A percentile compares a stretch with the other conserved stretches of the same genome.
These are phyloP conservation scores for Zhuliangozyma blackwelliae DNA, from an alignment of 1,139 yeast genomes.

Conservation along the genomic window DNA sequence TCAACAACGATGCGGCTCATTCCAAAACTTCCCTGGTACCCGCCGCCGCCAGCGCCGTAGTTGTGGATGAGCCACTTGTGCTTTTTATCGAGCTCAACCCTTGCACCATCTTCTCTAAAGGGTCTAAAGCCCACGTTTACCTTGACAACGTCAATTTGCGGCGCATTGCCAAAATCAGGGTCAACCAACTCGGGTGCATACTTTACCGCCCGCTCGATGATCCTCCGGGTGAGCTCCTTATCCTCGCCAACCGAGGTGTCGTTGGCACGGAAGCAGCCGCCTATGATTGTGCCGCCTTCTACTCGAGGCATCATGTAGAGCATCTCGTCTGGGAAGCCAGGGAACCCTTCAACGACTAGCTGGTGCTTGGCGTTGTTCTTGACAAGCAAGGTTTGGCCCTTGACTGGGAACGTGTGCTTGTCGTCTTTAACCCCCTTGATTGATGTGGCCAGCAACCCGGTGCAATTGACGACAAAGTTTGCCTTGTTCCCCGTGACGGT, in stretches of 20 bases:
- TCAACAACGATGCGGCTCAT: slow-evolving; percentile 26
- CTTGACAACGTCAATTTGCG: slow-evolving; percentile 33
- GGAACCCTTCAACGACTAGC: slow-evolving; percentile 27
- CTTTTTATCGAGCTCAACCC: slow-evolving; percentile 34
- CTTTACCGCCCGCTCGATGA: slow-evolving; percentile 35
- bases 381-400: slow-evolving; percentile 38
- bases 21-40: slow-evolving; percentile 50
- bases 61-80: slow-evolving; percentile 40
- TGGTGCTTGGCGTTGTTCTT: slow-evolving; percentile 30
- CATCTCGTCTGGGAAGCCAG: slow-evolving; percentile 30
- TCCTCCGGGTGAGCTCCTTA: slow-evolving; percentile 31
- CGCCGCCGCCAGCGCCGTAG: slow-evolving; percentile 54
- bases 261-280: slow-evolving; percentile 40
- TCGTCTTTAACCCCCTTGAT: slow-evolving; percentile 31
- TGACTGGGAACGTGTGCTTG: slow-evolving; percentile 24
- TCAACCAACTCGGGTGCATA: slow-evolving; percentile 42
- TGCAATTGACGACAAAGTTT: slow-evolving; percentile 41
- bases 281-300: slow-evolving; percentile 53
- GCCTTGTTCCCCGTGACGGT: slow-evolving; percentile 21
- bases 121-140: slow-evolving; percentile 50
- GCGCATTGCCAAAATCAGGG: slow-evolving; percentile 25
- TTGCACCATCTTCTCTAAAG: slow-evolving; percentile 39
- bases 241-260: slow-evolving; percentile 26
- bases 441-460: slow-evolving; percentile 36
- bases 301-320: slow-evolving; percentile 49